Conservation (phyloP, 495 filamentous ascomycete genomes). For the Cladorrhinum samala region DNA sequence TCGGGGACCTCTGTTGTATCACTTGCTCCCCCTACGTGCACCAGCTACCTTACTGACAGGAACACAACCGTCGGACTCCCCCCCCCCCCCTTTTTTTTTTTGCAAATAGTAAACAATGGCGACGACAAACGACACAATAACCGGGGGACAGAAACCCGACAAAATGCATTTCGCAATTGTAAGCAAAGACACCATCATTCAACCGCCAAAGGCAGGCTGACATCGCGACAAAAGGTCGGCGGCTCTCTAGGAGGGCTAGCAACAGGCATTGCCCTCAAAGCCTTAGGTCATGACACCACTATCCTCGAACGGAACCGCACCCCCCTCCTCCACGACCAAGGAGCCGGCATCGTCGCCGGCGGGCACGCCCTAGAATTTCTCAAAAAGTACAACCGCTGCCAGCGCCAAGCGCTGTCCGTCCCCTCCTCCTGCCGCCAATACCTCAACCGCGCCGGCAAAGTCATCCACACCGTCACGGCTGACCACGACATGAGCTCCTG, state of each 20-base stretch:
- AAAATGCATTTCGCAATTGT: conserved; percentile 31
- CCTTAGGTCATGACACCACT: conserved; percentile 42
- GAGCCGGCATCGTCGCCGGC: conserved; percentile 49
- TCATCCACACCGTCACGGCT: conserved; percentile 35
- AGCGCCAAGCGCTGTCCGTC: conserved; percentile 29
- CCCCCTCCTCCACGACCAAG: conserved; percentile 47
- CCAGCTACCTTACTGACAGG: neutral
- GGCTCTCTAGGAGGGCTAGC: conserved; percentile 45
- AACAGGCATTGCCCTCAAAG: conserved; percentile 43
- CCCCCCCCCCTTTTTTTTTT: neutral
- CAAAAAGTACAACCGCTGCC: conserved; percentile 31
- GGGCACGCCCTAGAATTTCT: conserved; percentile 31
- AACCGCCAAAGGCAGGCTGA: neutral
- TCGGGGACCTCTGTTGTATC: neutral
- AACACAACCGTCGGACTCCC: no score
- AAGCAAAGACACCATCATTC: neutral
- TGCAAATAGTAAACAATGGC: neutral
- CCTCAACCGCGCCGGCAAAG: conserved; percentile 36
- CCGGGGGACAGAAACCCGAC: neutral
- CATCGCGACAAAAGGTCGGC: conserved; percentile 30
- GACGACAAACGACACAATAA: neutral
- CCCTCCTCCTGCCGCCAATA: conserved; percentile 34
- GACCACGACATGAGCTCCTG: conserved; percentile 47
- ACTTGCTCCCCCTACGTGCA: neutral
- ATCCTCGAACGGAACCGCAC: conserved; percentile 48